Evolutionary conservation across 2,329 filamentous ascomycete species (phyloP).

Genomic region (Colletotrichum echinochloae): DNA sequence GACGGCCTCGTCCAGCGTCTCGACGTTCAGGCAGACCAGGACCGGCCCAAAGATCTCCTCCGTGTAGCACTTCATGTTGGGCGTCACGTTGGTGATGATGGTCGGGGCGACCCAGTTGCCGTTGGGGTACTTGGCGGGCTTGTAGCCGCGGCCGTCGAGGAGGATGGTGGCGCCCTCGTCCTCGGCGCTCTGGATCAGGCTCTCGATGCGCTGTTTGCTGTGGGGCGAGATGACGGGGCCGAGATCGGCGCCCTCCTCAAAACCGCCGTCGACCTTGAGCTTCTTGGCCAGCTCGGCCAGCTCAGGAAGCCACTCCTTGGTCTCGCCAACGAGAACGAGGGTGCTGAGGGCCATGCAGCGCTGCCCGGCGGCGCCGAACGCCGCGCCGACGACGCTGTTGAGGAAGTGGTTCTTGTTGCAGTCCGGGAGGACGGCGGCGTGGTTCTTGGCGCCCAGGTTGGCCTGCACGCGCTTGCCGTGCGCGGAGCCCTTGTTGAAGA

Average conservation of each 20-base stretch:
- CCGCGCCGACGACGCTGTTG: conserved; percentile 85
- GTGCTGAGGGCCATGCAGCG: conserved; percentile 89
- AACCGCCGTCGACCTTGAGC: conserved; percentile 82
- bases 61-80: conserved; percentile 84
- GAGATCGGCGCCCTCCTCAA: conserved; percentile 82
- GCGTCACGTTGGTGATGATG: conserved; percentile 84
- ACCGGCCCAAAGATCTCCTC: conserved; percentile 91
- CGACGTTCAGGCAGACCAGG: conserved; percentile 82
- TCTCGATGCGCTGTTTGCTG: conserved; percentile 82
- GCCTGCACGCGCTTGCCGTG: conserved; percentile 91
- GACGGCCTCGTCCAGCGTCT: conserved; percentile 83
- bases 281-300: conserved; percentile 80
- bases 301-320: conserved; percentile 84
- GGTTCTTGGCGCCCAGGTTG: conserved; percentile 90
- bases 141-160: conserved; percentile 82
- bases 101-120: conserved; percentile 89
- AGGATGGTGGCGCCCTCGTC: conserved; percentile 84
- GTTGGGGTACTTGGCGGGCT: conserved; percentile 82
- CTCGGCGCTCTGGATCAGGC: conserved; percentile 80
- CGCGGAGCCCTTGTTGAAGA: conserved; percentile 80
- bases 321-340: conserved; percentile 85
- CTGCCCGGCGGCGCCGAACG: conserved; percentile 87
- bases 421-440: conserved; percentile 85
- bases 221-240: conserved; percentile 86
- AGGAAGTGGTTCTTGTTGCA: conserved; percentile 92